Conservation (phyloP, 2,329 filamentous ascomycete species). For the Diaporthe australafricana region DNA sequence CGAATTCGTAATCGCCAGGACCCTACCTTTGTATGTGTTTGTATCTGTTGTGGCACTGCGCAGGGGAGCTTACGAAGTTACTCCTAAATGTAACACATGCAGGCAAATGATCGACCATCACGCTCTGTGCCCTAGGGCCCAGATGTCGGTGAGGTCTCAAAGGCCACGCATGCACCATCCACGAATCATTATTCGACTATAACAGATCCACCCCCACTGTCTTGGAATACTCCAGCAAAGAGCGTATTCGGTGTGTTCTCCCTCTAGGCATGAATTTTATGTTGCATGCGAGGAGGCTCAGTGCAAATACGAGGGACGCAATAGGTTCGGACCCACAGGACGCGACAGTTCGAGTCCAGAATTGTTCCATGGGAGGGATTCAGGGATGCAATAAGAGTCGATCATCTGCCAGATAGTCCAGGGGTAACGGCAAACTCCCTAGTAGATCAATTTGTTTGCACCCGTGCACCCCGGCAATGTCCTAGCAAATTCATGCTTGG, state of each 20-base stretch:
- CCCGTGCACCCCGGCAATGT: background rate
- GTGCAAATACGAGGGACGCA: background rate
- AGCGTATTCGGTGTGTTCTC: too few relatives aligned
- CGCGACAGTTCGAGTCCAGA: background rate
- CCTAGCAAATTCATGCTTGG: background rate
- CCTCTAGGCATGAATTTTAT: background rate
- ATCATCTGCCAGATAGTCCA: background rate
- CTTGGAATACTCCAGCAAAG: background rate
- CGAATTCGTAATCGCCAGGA: background rate
- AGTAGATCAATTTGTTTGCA: background rate
- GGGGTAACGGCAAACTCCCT: background rate
- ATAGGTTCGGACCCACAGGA: background rate
- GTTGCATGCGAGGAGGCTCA: background rate
- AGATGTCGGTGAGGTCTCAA: background rate
- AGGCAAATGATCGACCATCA: background rate
- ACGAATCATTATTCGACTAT: background rate
- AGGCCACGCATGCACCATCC: background rate
- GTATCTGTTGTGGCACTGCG: too few relatives aligned
- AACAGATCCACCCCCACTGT: background rate
- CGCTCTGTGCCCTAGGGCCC: background rate
- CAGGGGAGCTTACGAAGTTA: background rate
- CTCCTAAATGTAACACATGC: background rate
- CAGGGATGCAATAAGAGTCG: background rate
- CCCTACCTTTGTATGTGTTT: background rate
- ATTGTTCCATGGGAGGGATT: background rate